Base-by-base conservation (phyloP, 1,284 basidiomycete species). In the Papiliotrema laurentii region DNA sequence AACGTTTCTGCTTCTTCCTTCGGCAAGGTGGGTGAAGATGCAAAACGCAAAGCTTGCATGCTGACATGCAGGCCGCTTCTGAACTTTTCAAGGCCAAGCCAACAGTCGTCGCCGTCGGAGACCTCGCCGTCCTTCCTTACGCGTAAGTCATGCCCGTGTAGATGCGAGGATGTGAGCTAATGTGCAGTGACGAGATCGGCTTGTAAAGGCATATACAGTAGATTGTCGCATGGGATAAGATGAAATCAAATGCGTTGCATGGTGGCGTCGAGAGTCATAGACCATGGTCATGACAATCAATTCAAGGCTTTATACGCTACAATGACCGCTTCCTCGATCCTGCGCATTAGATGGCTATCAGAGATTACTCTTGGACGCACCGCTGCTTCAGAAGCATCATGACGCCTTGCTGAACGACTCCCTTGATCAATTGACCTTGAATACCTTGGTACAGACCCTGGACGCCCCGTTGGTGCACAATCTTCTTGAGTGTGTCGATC, bases 51-150 rank as follows among this genome's bases (percentile, higher is more conserved):
- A 16, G 14, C n/a, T 19, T 26, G 36, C 11, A 25, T 30, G 19
- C 35, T 45, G 13, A 38, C 26, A 43, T 31, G 33, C 47, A 68
- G 61, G 71, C 71, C 39, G 69, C 69, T 37, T 47, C 57, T 45
- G 61, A 66, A 19, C 58, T 72, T 46, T 69, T 72, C 65, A 64
- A 68, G 70, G 75, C 77, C 60, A 87, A 89, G 76, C 88, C 90
- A 25, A 91, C 89, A 30, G 89, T 81, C 57, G 88, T 96, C 41
- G 85, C 84, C 25, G 79, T 94, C 47, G 92, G 91, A 49, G 83
- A 93, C 68, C 76, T 83, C 59, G 74, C 79, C 64, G 69, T 81
- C 35, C 80, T 96, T 45, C 91, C 91, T 38, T 87, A 86, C 72
- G 81, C 83, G 75, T 71, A 50, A 71, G 68, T 68, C 6, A 5